These are phyloP conservation scores for Periconia digitata DNA, from an alignment of 2,329 filamentous ascomycete species.

Conservation along the genomic window DNA sequence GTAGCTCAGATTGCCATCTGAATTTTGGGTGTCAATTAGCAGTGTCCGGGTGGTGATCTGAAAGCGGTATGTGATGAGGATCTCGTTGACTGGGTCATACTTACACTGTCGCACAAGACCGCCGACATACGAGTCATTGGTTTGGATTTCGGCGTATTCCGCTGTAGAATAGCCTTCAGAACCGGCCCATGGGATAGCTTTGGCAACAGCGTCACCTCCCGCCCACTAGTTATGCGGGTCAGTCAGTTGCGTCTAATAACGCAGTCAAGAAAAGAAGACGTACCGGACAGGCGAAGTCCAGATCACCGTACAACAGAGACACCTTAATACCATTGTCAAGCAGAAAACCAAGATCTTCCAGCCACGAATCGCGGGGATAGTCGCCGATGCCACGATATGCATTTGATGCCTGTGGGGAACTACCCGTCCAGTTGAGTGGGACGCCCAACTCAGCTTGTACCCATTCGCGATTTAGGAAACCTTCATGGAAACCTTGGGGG, in stretches of 20 bases:
- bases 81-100: too few relatives aligned
- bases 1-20: conserved; percentile 65
- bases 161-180: conserved; percentile 56
- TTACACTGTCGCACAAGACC: conserved; percentile 75
- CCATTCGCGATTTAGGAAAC: not conserved
- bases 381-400: conserved; percentile 37
- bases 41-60: too few relatives aligned
- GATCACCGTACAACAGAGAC: conserved; percentile 70
- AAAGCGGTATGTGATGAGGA: too few relatives aligned
- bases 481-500: not conserved
- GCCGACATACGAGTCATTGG: conserved; percentile 67
- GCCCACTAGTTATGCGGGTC: conserved; percentile 63
- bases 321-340: conserved; percentile 53
- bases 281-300: conserved; percentile 20
- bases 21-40: too few relatives aligned
- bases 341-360: conserved; percentile 46
- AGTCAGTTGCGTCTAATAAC: conserved; percentile 1
- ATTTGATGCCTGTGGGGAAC: not conserved
- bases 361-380: conserved; percentile 43
- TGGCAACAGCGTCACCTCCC: conserved; percentile 72
- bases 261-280: not conserved
- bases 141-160: conserved; percentile 72
- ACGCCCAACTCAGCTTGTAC: not conserved
- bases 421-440: not conserved
- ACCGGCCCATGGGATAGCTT: conserved; percentile 50